Percentiles rank a stretch among this genome's conserved stretches.
Evolutionary conservation across 2,329 filamentous ascomycete species (phyloP).

Genomic region (Colletotrichum sp.): DNA sequence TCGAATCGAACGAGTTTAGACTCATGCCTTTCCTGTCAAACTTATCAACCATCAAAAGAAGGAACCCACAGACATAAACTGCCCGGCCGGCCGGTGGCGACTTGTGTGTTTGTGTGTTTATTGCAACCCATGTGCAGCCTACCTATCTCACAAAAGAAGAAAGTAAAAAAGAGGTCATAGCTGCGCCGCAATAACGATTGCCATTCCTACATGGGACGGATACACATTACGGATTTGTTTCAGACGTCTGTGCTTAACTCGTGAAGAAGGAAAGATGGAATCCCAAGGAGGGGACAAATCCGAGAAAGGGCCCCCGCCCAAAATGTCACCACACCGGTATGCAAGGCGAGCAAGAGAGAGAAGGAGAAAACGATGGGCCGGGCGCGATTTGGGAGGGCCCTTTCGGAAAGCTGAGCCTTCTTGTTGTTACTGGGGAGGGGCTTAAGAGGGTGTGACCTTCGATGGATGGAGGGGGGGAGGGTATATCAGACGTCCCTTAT

Average conservation of each 20-base stretch:
- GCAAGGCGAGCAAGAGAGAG: neutral
- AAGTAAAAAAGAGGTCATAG: neutral
- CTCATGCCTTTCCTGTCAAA: neutral
- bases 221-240: neutral
- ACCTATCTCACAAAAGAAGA: neutral
- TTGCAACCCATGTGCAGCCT: neutral
- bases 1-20: neutral
- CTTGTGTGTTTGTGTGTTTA: neutral
- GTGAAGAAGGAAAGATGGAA: neutral
- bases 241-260: neutral
- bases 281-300: neutral
- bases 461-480: neutral
- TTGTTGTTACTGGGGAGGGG: neutral
- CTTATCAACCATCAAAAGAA: neutral
- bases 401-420: neutral
- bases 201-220: constrained; percentile 10
- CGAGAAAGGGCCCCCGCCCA: neutral
- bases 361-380: neutral
- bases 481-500: neutral
- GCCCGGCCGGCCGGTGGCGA: neutral
- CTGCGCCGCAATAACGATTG: neutral
- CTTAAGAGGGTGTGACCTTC: neutral
- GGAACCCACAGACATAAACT: neutral
- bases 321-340: constrained; percentile 9
- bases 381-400: neutral